Base-by-base conservation (phyloP, 805 yeast genomes). In the Scheffersomyces spartinae region DNA sequence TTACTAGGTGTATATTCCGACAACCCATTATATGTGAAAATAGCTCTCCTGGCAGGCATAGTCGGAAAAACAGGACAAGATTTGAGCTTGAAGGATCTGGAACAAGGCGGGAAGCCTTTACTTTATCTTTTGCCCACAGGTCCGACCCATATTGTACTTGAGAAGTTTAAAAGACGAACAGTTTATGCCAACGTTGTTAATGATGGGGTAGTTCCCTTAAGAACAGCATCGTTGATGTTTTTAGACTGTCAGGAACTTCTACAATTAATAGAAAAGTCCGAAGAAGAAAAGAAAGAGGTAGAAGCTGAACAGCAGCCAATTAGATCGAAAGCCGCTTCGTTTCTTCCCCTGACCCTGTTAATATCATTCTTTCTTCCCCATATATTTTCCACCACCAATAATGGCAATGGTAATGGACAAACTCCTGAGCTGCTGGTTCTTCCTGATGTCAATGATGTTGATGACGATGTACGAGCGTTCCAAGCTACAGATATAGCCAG, bases 11-110 rank as follows among this genome's bases (percentile, higher is more conserved):
- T 91, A 2, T 70, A 81, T 11, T 74, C 80, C 31, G 98, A 91
- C 35, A 82, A 83, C 45, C 95, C 97, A 0, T 68, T 71, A 3
- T 83, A 80, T 45, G 80, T 88, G 9, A 82, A 85, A 31, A 45
- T 85, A 25, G 94, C 91, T 0, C 58, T 91, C 8, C 83, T 77
- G 54, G 66, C 86, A 18, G 98, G 98, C 0, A 63, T 85, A 13
- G 75, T 85, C n/a, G 98, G 98, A 4, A 69, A 71, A 34, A 81
- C 96, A 0, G 98, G 98, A 4, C 77, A 83, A 38, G 98, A 91
- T 46, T 55, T 91, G 31, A 88, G 88, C 1, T 63, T 91, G 20
- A 64, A 65, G 30, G 52, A 49, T 20, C 29, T 54, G 2, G 68
- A 62, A 19, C 45, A 51, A 9, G 61, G 56, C 19, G 27, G 51